Conservation (phyloP, 331 rosid genomes). For the Prunus yedoensis region DNA sequence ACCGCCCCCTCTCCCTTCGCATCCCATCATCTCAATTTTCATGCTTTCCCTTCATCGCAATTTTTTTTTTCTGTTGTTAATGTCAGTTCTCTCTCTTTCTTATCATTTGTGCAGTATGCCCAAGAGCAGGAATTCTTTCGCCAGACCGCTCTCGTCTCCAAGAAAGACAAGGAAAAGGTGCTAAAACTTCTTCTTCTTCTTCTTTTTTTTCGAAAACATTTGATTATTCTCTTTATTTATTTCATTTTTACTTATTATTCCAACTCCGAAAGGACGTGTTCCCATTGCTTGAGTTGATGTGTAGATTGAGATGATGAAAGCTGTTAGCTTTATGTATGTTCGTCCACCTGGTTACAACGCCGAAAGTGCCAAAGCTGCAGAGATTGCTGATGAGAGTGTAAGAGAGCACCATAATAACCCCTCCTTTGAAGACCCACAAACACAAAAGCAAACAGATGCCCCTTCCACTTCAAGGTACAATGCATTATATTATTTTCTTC, state of each 20-base stretch:
- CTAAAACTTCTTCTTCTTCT: background rate
- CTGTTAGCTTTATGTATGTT: constrained; percentile 98
- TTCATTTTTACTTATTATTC: background rate
- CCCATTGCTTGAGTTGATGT: constrained; percentile 4
- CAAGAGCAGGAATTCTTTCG: constrained; percentile 97
- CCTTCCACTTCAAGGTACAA: constrained; percentile 55
- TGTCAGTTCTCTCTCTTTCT: background rate
- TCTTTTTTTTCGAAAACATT: background rate
- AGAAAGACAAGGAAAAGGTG: constrained; percentile 93
- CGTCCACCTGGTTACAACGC: constrained; percentile 96
- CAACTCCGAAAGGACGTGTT: background rate
- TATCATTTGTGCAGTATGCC: constrained; percentile 50
- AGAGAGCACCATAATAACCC: constrained; percentile 42
- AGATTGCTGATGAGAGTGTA: constrained; percentile 66
- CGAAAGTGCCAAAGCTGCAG: constrained; percentile 94
- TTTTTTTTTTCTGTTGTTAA: background rate
- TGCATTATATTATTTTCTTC: background rate
- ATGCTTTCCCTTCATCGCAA: background rate
- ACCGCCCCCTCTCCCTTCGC: too few relatives aligned
- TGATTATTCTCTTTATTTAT: background rate
- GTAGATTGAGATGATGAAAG: constrained; percentile 91
- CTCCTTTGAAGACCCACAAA: constrained; percentile 17
- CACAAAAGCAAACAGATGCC: constrained; percentile 28
- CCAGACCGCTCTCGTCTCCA: constrained; percentile 72
- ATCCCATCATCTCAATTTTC: too few relatives aligned